Percentiles rank a stretch among this genome's conserved stretches.
phyloP scores from a whole-genome alignment of 108 stramenopile genomes.

The Mayamaea pseudoterrestris region DNA sequence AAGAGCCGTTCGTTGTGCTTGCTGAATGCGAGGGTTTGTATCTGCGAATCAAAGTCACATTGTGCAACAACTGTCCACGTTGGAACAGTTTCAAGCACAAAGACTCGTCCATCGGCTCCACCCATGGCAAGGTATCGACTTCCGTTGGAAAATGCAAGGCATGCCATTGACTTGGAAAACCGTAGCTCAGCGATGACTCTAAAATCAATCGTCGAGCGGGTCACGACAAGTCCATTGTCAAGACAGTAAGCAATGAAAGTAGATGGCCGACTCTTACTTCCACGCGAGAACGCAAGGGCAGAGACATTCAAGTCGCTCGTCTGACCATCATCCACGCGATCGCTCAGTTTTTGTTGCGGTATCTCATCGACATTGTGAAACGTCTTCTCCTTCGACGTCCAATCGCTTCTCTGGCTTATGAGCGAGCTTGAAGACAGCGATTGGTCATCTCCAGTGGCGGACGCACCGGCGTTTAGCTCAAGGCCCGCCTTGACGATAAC shows the following conservation, averaged over 20 bases:
- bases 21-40: constrained; percentile 19
- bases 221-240: constrained; percentile 19
- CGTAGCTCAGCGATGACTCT: constrained; percentile 19
- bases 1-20: constrained; percentile 24
- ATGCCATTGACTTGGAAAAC: constrained; percentile 24
- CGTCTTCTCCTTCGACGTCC: neutral
- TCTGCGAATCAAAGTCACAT: constrained; percentile 12
- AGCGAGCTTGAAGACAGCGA: neutral
- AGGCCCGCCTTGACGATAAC: constrained; percentile 22
- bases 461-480: constrained; percentile 6
- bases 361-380: neutral
- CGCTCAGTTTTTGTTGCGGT: neutral
- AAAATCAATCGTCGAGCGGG: constrained; percentile 25
- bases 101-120: constrained; percentile 19
- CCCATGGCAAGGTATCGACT: constrained; percentile 28
- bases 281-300: constrained; percentile 22
- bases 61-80: constrained; percentile 21
- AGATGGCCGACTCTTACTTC: constrained; percentile 10
- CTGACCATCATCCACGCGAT: no score
- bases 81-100: constrained; percentile 16
- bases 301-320: no score
- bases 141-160: constrained; percentile 24
- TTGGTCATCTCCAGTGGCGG: neutral
- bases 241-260: constrained; percentile 21
- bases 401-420: neutral